phyloP scores from a whole-genome alignment of 2,329 filamentous ascomycete species.

The Akanthomyces dipterigenus region DNA sequence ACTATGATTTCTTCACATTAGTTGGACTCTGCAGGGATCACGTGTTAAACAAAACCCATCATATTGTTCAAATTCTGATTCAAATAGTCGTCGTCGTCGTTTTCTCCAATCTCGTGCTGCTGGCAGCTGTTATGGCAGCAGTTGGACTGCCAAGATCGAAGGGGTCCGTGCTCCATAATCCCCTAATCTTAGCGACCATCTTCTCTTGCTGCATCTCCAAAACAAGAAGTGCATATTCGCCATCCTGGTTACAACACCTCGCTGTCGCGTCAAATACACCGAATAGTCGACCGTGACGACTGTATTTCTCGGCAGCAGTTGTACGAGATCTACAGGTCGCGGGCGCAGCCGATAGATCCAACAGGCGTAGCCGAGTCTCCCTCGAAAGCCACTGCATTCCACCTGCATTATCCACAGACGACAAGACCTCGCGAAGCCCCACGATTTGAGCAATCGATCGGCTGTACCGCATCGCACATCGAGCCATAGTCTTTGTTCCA shows the following conservation, averaged over 20 bases:
- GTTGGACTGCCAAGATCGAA: not conserved
- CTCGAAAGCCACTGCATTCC: not conserved
- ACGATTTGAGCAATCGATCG: not conserved
- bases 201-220: not conserved
- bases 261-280: not conserved
- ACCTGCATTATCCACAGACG: not conserved
- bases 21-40: not conserved
- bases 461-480: not conserved
- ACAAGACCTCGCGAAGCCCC: not conserved
- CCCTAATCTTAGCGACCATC: not conserved
- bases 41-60: too few relatives aligned
- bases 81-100: not conserved
- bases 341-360: not conserved
- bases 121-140: not conserved
- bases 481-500: too few relatives aligned
- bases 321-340: not conserved
- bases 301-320: not conserved
- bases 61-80: too few relatives aligned
- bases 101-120: not conserved
- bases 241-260: not conserved
- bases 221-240: not conserved
- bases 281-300: not conserved
- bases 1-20: not conserved
- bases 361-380: not conserved
- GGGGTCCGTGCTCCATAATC: slow-evolving; percentile 8